Conservation (phyloP, 1,284 basidiomycete species). For the Neonothopanus nambi region DNA sequence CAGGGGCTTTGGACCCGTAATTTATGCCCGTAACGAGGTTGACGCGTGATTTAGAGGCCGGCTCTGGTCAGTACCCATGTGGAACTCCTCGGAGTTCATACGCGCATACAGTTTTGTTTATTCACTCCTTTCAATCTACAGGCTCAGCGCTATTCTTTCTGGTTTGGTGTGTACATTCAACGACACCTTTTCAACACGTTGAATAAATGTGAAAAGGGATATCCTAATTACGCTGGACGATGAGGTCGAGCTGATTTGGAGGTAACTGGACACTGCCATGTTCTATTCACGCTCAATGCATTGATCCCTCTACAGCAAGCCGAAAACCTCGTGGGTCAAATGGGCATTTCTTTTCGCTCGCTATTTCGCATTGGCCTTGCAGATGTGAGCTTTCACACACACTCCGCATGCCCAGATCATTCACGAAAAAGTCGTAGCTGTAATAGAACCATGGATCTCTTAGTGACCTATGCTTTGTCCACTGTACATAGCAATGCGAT, state of each 20-base stretch:
- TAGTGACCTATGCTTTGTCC: constrained; percentile 4
- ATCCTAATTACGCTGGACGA: constrained; percentile 22
- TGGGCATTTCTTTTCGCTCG: constrained; percentile 23
- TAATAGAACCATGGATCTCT: constrained; percentile 14
- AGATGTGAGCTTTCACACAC: constrained; percentile 15
- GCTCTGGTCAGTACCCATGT: background rate
- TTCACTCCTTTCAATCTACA: background rate
- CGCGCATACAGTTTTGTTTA: too few relatives aligned
- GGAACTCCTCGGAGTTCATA: too few relatives aligned
- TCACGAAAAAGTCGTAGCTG: constrained; percentile 9
- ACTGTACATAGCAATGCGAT: constrained; percentile 9
- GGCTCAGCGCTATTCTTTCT: constrained; percentile 20
- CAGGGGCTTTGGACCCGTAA: background rate
- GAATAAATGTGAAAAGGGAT: constrained; percentile 16
- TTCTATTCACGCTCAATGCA: too few relatives aligned
- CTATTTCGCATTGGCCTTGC: constrained; percentile 22
- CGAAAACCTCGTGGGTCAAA: constrained; percentile 24
- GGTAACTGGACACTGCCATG: constrained; percentile 11
- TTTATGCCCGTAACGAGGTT: constrained; percentile 8
- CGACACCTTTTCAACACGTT: background rate
- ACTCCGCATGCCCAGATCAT: background rate
- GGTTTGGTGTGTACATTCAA: constrained; percentile 15
- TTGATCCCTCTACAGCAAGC: constrained; percentile 17
- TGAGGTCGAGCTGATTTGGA: constrained; percentile 25
- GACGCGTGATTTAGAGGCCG: constrained; percentile 8